Base-by-base conservation (phyloP, 208 protist species). In the Trypanosoma platydactyli region DNA sequence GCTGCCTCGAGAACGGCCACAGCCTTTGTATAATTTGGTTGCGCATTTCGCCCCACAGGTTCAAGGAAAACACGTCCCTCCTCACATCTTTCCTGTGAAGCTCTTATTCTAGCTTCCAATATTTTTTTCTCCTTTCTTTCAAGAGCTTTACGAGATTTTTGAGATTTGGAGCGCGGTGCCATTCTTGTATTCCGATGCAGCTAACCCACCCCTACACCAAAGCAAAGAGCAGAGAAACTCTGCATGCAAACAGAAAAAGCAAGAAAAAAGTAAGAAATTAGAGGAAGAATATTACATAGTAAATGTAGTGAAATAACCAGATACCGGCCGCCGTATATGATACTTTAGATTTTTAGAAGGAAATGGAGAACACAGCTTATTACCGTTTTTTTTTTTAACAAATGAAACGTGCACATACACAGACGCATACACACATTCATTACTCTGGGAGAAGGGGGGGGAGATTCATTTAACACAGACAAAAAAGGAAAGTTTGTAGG, bases 1-100 rank as follows among this genome's bases (percentile, higher is more conserved):
- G 89, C 92, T 9, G 74, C 78, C 38, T 95, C 81, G 54, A 97
- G 65, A 4, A 79, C 62, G 7, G 52, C 72, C 27, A 88, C 90
- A 11, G 94, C 92, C 54, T 97, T 94, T 16, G 51, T 53, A 64
- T 78, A 94, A 60, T 96, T 91, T 15, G 86, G 79, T 44, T 89
- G 71, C 6, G 77, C 69, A 45, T 79, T 84, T 25, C 79, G 80
- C 25, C 86, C 82, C 2, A 70, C 64, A 4, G 86, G 79, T 54
- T 97, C 77, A 29, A 97, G 75, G 64, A 88, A 91, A 3, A 53
- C 67, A 22, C 55, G 76, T 5, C 83, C 92, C 59, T 95, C 89
- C 33, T 80, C 78, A 63, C 81, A 89, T 73, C 92, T 94, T 41
- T 87, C 81, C 30, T 85, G 29, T 12, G 79, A 88, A 18, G 84